phyloP scores from a whole-genome alignment of 2,329 filamentous ascomycete genomes.

The Ophiosphaerella herpotricha region DNA sequence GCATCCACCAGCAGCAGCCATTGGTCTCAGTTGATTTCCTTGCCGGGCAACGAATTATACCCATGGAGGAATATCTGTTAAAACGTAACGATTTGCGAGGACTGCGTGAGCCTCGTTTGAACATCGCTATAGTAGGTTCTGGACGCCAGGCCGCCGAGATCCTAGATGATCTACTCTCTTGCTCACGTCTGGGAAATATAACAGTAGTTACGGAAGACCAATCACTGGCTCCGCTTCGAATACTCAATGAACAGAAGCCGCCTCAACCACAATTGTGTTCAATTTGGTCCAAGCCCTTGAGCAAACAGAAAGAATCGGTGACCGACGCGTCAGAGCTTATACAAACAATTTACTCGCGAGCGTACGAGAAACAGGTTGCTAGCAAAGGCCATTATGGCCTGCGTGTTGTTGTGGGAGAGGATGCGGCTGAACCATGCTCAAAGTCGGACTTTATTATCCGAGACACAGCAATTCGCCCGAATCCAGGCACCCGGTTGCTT shows the following conservation, averaged over 20 bases:
- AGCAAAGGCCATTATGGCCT: slow-evolving; percentile 38
- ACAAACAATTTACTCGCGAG: slow-evolving; percentile 40
- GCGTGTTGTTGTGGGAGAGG: slow-evolving; percentile 32
- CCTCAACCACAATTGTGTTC: slow-evolving; percentile 40
- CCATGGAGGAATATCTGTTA: slow-evolving; percentile 36
- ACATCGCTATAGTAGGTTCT: slow-evolving; percentile 39
- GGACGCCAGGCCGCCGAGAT: slow-evolving; percentile 35
- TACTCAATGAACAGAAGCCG: slow-evolving; percentile 30
- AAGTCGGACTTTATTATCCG: slow-evolving; percentile 37
- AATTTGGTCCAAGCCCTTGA: slow-evolving; percentile 40
- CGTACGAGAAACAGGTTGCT: slow-evolving; percentile 43
- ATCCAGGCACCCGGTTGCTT: slow-evolving; percentile 29
- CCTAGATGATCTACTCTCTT: slow-evolving; percentile 40
- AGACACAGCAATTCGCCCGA: slow-evolving; percentile 23
- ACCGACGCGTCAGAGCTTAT: slow-evolving; percentile 35
- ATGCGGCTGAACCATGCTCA: slow-evolving; percentile 29
- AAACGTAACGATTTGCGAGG: slow-evolving; percentile 38
- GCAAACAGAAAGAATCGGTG: slow-evolving; percentile 21
- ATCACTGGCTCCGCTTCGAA: slow-evolving; percentile 32
- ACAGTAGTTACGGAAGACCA: slow-evolving; percentile 42
- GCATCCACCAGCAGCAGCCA: slow-evolving; percentile 17
- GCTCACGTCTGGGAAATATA: slow-evolving; percentile 40
- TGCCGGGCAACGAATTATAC: slow-evolving; percentile 41
- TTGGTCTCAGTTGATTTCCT: slow-evolving; percentile 35
- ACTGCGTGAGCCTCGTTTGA: slow-evolving; percentile 32